phyloP scores from a whole-genome alignment of 805 yeast species.

The Candida stauntonica region DNA sequence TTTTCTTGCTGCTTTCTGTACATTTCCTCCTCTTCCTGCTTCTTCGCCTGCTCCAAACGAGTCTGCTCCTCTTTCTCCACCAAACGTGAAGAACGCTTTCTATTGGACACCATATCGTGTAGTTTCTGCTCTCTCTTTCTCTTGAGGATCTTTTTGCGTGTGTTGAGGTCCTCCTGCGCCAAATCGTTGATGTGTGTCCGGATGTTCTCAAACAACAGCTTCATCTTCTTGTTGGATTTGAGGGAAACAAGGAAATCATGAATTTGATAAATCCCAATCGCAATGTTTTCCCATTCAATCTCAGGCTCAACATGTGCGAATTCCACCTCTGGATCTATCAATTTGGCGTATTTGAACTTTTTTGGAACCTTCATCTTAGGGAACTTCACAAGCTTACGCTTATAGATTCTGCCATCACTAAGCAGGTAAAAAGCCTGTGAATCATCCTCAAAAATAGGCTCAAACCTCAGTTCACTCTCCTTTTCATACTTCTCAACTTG shows the following conservation, averaged over 20 bases:
- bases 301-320: constrained; percentile 34
- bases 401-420: constrained; percentile 51
- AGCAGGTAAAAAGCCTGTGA: constrained; percentile 34
- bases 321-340: constrained; percentile 24
- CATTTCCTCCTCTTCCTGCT: constrained; percentile 37
- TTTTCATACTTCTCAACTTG: constrained; percentile 39
- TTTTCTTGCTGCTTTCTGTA: constrained; percentile 23
- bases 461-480: constrained; percentile 29
- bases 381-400: constrained; percentile 28
- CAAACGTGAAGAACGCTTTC: constrained; percentile 71
- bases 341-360: constrained; percentile 28
- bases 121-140: constrained; percentile 61
- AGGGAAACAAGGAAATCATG: constrained; percentile 30
- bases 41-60: constrained; percentile 30
- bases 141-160: constrained; percentile 48
- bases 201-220: constrained; percentile 30
- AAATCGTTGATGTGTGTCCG: constrained; percentile 32
- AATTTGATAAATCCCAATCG: constrained; percentile 42
- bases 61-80: constrained; percentile 65
- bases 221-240: constrained; percentile 27
- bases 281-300: constrained; percentile 36
- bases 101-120: constrained; percentile 56
- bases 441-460: constrained; percentile 27
- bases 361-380: constrained; percentile 34
- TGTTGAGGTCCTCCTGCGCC: constrained; percentile 44